Conservation (phyloP, 495 filamentous ascomycete genomes). For the Podospora pseudoanserina region DNA sequence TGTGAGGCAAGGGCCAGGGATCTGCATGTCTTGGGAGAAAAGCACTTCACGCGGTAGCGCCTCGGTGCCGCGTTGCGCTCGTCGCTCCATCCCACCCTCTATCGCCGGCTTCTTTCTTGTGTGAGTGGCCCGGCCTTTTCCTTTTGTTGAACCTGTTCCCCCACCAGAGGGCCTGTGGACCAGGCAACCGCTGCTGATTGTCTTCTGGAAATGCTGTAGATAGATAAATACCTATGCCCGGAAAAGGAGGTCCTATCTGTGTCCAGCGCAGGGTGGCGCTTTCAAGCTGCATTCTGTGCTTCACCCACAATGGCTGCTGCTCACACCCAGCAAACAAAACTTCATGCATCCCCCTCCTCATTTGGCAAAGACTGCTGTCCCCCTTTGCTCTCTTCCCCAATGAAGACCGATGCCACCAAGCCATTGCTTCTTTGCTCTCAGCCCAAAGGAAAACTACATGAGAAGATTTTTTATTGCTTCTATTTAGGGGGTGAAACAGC, state of each 20-base stretch:
- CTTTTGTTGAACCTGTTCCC: conserved; percentile 21
- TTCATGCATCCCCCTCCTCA: conserved; percentile 16
- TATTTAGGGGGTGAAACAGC: conserved; percentile 26
- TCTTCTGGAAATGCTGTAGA: conserved; percentile 15
- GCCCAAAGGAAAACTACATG: background rate
- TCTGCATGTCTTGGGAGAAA: conserved; percentile 23
- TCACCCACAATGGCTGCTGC: background rate
- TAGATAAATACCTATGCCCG: background rate
- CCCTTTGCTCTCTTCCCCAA: background rate
- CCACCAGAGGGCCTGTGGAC: conserved; percentile 9
- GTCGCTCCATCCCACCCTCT: conserved; percentile 15
- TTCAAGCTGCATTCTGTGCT: conserved; percentile 2
- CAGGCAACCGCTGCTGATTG: conserved; percentile 20
- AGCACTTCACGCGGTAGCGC: conserved; percentile 37
- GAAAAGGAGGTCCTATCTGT: background rate
- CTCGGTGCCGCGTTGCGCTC: conserved; percentile 25
- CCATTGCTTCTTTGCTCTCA: conserved; percentile 3
- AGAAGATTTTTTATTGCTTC: background rate
- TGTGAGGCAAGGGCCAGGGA: conserved; percentile 22
- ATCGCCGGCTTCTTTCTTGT: conserved; percentile 16
- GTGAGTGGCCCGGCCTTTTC: background rate
- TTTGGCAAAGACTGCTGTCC: conserved; percentile 14
- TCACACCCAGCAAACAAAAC: conserved; percentile 8
- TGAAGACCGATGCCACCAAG: background rate
- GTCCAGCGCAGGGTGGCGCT: conserved; percentile 6